Percentiles rank a stretch among this genome's conserved stretches.
These are phyloP conservation scores for Thelonectria rubi DNA, from an alignment of 2,329 filamentous ascomycete species.

Conservation along the genomic window DNA sequence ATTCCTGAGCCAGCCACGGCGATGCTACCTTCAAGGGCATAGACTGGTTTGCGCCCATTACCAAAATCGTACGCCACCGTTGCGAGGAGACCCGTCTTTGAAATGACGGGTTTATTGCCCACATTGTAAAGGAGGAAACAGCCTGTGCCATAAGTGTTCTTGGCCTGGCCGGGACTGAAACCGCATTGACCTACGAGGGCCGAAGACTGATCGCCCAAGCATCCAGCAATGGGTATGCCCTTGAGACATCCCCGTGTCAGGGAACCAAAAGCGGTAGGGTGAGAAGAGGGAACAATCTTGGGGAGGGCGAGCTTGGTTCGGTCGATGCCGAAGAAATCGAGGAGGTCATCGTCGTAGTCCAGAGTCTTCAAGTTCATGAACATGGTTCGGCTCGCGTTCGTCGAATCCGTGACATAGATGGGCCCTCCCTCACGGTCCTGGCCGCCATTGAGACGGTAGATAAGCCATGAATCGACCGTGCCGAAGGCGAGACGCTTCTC, in stretches of 20 bases:
- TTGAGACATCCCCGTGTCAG: conserved; percentile 72
- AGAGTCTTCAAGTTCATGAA: conserved; percentile 89
- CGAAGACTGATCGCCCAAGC: conserved; percentile 86
- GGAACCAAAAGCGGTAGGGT: conserved; percentile 75
- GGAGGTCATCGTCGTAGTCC: conserved; percentile 79
- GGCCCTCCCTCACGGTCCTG: conserved; percentile 62
- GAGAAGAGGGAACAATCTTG: conserved; percentile 84
- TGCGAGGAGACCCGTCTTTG: conserved; percentile 81
- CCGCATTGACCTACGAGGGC: conserved; percentile 87
- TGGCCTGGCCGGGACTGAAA: conserved; percentile 82
- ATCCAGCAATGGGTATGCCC: conserved; percentile 81
- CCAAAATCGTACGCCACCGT: conserved; percentile 88
- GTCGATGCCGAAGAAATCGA: conserved; percentile 81
- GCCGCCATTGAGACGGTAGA: conserved; percentile 85
- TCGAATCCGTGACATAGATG: conserved; percentile 83
- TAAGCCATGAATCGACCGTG: conserved; percentile 88
- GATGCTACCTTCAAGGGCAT: conserved; percentile 85
- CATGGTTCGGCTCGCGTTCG: conserved; percentile 92
- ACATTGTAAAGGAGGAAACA: conserved; percentile 93
- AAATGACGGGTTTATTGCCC: conserved; percentile 84
- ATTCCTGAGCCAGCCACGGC: conserved; percentile 84
- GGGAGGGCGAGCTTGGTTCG: conserved; percentile 76
- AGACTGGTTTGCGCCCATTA: conserved; percentile 67
- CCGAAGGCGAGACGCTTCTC: conserved; percentile 81
- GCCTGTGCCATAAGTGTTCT: conserved; percentile 92